Percentiles rank a stretch among this genome's conserved stretches.
phyloP scores from a whole-genome alignment of 2,329 filamentous ascomycete genomes.

The Aspergillus japonicus region DNA sequence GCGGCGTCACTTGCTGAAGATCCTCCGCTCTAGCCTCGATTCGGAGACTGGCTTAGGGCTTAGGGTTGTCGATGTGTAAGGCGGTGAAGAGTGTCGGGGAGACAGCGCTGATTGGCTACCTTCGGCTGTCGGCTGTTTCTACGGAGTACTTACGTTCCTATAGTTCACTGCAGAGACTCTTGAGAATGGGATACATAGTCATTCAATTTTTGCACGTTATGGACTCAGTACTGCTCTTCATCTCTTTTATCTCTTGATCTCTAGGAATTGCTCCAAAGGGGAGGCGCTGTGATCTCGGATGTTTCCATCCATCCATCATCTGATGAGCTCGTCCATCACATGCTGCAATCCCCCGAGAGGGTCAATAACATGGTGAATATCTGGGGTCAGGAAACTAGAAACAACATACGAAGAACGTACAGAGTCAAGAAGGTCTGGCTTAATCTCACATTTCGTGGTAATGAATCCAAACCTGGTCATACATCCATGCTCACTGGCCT shows the following conservation, averaged over 20 bases:
- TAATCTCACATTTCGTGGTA: background rate
- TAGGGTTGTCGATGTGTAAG: constrained; percentile 25
- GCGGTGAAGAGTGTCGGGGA: background rate
- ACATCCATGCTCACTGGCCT: background rate
- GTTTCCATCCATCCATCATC: background rate
- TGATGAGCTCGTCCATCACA: background rate
- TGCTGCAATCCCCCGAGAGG: background rate
- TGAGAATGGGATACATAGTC: too few species aligned
- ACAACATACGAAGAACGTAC: background rate
- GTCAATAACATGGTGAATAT: background rate
- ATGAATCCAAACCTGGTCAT: too few species aligned
- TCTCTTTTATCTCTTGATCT: too few species aligned
- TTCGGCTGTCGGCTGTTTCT: background rate
- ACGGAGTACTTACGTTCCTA: too few species aligned
- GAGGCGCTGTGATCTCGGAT: background rate
- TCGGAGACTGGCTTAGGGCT: constrained; percentile 8
- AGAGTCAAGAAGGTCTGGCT: background rate
- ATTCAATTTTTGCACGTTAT: too few species aligned
- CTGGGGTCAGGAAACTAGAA: background rate
- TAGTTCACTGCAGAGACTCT: too few species aligned
- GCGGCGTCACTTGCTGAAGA: constrained; percentile 9
- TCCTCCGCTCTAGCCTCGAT: constrained; percentile 10
- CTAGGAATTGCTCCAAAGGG: background rate
- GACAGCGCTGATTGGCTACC: constrained; percentile 4
- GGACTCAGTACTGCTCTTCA: too few species aligned